A percentile compares a stretch with the other conserved stretches of the same genome.
These are phyloP conservation scores for Coemansia sp. DNA, from an alignment of 192 early-diverging fungal genomes.

Conservation along the genomic window DNA sequence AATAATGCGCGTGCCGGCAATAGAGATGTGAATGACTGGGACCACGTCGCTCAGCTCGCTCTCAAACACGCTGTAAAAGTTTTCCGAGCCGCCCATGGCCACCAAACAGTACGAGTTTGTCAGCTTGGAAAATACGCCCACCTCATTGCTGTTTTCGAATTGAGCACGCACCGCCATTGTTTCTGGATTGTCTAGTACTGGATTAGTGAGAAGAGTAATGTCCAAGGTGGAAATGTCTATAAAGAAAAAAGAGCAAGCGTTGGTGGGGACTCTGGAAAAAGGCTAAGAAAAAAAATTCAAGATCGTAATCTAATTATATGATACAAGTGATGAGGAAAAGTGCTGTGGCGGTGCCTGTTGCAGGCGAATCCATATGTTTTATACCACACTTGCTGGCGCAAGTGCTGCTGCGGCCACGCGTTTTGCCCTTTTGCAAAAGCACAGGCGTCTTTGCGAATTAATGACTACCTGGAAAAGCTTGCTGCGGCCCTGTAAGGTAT, in stretches of 20 bases:
- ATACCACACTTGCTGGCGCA: not conserved
- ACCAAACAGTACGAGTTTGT: slow-evolving; percentile 99
- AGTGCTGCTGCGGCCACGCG: not conserved
- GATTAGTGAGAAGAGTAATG: not conserved
- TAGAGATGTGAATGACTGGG: slow-evolving; percentile 94
- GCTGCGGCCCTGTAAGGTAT: no score
- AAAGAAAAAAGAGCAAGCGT: slow-evolving; percentile 8
- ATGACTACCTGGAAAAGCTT: no score
- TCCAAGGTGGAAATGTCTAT: slow-evolving; percentile 3
- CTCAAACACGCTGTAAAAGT: slow-evolving; percentile 96
- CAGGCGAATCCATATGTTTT: not conserved
- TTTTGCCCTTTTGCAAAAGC: not conserved
- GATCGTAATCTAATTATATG: slow-evolving; percentile 1
- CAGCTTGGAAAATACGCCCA: slow-evolving; percentile 95
- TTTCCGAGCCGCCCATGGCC: slow-evolving; percentile 96
- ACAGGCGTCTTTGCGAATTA: not conserved
- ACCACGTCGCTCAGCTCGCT: slow-evolving; percentile 92
- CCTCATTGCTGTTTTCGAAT: slow-evolving; percentile 99
- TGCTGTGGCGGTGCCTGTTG: not conserved
- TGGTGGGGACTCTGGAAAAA: not conserved
- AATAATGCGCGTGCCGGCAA: slow-evolving; percentile 95
- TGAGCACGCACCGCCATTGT: slow-evolving; percentile 68
- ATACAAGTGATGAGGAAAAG: not conserved
- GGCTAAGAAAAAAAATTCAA: slow-evolving; percentile 17
- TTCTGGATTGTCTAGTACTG: not conserved